Evolutionary conservation across 2,329 filamentous ascomycete species (phyloP).

Genomic region (Lasiodiplodia sp.): DNA sequence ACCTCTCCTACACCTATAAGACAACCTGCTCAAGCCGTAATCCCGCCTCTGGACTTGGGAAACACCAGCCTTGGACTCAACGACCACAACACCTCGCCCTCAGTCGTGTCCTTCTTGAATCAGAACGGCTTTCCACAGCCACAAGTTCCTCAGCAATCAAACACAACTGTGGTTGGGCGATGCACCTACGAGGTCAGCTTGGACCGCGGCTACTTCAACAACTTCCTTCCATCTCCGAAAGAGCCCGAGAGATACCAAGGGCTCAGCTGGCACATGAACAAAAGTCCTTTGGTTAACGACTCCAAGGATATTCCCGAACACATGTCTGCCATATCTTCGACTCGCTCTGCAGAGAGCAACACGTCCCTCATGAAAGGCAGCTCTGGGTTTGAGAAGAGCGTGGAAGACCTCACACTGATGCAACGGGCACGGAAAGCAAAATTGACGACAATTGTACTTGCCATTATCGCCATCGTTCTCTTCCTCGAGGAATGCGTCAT

Average conservation of each 20-base stretch:
- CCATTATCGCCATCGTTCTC: neutral
- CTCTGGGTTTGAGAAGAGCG: slow-evolving; percentile 12
- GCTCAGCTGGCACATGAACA: slow-evolving; percentile 14
- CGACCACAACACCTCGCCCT: neutral
- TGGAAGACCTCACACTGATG: slow-evolving; percentile 11
- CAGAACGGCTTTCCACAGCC: slow-evolving; percentile 16
- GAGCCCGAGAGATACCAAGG: neutral
- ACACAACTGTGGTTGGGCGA: neutral
- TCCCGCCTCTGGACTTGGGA: neutral
- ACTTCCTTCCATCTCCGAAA: neutral
- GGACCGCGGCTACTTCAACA: slow-evolving; percentile 17
- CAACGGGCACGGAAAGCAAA: neutral
- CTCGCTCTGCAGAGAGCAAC: slow-evolving; percentile 3
- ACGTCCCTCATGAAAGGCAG: neutral
- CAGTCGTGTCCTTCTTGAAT: slow-evolving; percentile 20
- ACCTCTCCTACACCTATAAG: neutral
- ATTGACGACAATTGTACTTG: slow-evolving; percentile 3
- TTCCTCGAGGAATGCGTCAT: slow-evolving; percentile 25
- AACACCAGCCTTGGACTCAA: neutral
- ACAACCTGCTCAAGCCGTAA: slow-evolving; percentile 2
- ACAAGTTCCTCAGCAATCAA: neutral
- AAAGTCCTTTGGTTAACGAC: neutral
- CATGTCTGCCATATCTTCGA: neutral
- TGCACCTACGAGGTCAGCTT: slow-evolving; percentile 9
- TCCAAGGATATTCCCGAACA: slow-evolving; percentile 7